Percentiles rank a stretch among this genome's conserved stretches.
phyloP scores from a whole-genome alignment of 106 monocot species.

The Gastrodia elata region DNA sequence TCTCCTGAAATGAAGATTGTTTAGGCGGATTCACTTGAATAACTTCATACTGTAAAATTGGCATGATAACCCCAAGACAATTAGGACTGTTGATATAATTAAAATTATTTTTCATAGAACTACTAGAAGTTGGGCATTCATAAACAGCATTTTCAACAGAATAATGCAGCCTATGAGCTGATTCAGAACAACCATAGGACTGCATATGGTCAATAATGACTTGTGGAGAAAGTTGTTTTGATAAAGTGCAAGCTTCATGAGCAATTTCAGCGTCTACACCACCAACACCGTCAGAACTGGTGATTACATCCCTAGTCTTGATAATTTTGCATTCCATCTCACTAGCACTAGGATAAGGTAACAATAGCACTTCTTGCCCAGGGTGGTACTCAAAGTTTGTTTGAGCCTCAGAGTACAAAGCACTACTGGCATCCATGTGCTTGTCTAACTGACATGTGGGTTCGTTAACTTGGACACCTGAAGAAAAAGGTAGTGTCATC shows the following conservation, averaged over 20 bases:
- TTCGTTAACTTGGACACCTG: slow-evolving; percentile 29
- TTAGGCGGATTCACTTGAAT: not conserved
- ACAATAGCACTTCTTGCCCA: slow-evolving; percentile 31
- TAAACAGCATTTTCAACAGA: not conserved
- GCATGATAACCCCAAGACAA: not conserved
- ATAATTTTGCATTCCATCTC: slow-evolving; percentile 12
- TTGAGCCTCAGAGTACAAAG: slow-evolving; percentile 58
- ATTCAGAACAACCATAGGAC: not conserved
- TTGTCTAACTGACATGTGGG: slow-evolving; percentile 55
- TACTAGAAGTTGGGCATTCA: not conserved
- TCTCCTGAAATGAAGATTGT: not conserved
- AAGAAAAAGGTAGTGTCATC: slow-evolving; percentile 8
- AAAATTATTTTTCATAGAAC: not conserved
- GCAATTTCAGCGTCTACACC: not conserved
- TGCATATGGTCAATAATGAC: not conserved
- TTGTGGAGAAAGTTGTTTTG: slow-evolving; percentile 3
- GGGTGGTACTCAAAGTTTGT: slow-evolving; percentile 48
- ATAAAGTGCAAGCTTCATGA: slow-evolving; percentile 3
- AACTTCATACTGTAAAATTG: not conserved
- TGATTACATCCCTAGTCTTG: not conserved
- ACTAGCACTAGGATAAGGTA: slow-evolving; percentile 11
- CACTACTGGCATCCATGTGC: slow-evolving; percentile 64
- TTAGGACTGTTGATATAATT: not conserved
- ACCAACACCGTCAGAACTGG: not conserved
- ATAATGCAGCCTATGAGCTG: not conserved